phyloP scores from a whole-genome alignment of 257 asterid genomes.

The Solanum lycopersicoides region DNA sequence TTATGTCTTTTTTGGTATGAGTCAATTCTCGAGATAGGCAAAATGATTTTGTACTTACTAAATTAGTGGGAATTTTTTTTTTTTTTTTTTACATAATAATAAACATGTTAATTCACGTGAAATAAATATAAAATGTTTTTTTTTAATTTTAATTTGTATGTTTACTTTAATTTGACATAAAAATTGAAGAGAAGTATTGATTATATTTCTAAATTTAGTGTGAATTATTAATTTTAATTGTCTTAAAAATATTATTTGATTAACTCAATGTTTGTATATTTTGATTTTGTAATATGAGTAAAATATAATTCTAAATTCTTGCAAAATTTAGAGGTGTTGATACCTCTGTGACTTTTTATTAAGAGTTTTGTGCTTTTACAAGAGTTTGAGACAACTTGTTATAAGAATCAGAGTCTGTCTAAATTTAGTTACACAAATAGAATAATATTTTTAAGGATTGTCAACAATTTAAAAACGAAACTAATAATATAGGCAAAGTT shows the following conservation, averaged over 20 bases:
- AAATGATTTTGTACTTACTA: neutral
- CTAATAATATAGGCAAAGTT: too few species aligned
- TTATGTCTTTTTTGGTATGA: neutral
- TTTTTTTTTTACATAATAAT: neutral
- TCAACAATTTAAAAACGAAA: rapidly evolving
- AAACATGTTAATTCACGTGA: neutral
- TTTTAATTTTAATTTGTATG: neutral
- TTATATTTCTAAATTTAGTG: too few species aligned
- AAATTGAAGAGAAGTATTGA: neutral
- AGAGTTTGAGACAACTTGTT: rapidly evolving
- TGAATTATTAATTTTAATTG: neutral
- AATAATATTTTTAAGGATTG: rapidly evolving
- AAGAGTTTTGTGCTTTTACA: rapidly evolving
- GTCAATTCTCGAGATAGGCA: neutral
- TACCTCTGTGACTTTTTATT: rapidly evolving
- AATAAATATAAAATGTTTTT: neutral
- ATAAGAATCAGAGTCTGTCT: rapidly evolving
- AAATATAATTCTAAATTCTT: too few species aligned
- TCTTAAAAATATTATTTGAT: too few species aligned
- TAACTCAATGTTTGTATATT: too few species aligned
- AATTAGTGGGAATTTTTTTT: neutral
- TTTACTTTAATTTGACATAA: neutral
- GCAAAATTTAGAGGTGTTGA: neutral
- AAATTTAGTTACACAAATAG: too few species aligned
- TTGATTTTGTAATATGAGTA: rapidly evolving